phyloP scores from a whole-genome alignment of 2,329 filamentous ascomycete species.

The Thelonectria rubi region DNA sequence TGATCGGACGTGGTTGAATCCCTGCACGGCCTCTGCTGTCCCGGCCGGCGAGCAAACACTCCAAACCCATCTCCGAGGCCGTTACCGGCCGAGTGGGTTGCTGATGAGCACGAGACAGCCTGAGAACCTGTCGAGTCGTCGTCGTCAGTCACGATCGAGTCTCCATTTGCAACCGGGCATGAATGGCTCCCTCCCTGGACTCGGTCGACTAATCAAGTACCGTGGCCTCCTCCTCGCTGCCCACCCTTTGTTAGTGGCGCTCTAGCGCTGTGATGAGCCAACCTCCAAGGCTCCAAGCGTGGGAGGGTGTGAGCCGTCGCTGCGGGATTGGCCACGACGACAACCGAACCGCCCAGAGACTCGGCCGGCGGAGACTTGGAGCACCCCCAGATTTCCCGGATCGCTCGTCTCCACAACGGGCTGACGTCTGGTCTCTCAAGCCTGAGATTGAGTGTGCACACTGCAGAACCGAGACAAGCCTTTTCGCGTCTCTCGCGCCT shows the following conservation, averaged over 20 bases:
- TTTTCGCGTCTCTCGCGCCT: slow-evolving; percentile 34
- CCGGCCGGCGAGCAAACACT: slow-evolving; percentile 8
- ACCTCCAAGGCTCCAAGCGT: slow-evolving; percentile 4
- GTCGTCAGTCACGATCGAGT: background rate
- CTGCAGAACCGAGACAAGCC: slow-evolving; percentile 23
- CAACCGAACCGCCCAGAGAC: slow-evolving; percentile 22
- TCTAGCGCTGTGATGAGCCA: slow-evolving; percentile 11
- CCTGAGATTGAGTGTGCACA: slow-evolving; percentile 23
- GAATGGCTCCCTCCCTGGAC: background rate
- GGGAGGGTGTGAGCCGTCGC: slow-evolving; percentile 21
- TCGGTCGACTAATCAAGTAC: slow-evolving; percentile 9
- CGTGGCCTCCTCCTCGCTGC: background rate
- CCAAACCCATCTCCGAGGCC: background rate
- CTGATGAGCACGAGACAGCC: background rate
- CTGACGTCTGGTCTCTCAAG: slow-evolving; percentile 29
- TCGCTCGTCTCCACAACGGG: slow-evolving; percentile 37
- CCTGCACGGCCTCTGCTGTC: slow-evolving; percentile 5
- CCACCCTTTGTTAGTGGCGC: slow-evolving; percentile 13
- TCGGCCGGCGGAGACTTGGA: slow-evolving; percentile 29
- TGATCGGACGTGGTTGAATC: slow-evolving; percentile 4
- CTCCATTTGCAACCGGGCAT: background rate
- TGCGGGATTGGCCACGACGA: slow-evolving; percentile 21
- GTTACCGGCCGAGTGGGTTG: background rate
- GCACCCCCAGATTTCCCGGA: slow-evolving; percentile 36
- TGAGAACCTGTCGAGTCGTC: background rate